Conservation (phyloP, 768 basidiomycete genomes). For the Auricularia sp. region DNA sequence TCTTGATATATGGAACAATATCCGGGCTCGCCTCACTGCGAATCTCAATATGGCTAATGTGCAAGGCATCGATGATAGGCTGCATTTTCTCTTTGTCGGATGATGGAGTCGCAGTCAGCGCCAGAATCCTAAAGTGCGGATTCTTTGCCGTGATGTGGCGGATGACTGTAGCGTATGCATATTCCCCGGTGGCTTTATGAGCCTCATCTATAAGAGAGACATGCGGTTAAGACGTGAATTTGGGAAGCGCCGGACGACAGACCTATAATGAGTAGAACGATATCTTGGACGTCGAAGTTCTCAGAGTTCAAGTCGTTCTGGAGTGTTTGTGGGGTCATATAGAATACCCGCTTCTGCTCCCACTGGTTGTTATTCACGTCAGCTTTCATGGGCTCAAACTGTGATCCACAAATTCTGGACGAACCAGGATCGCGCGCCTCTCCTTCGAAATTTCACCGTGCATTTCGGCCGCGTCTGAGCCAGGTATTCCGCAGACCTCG, state of each 20-base stretch:
- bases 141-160: slow-evolving; percentile 91
- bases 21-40: slow-evolving; percentile 86
- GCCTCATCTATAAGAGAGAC: slow-evolving; percentile 65
- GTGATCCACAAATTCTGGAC: slow-evolving; percentile 18
- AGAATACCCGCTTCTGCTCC: slow-evolving; percentile 77
- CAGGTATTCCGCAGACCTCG: slow-evolving; percentile 85
- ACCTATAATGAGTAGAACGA: slow-evolving; percentile 87
- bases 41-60: slow-evolving; percentile 92
- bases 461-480: slow-evolving; percentile 72
- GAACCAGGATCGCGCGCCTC: slow-evolving; percentile 49
- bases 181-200: slow-evolving; percentile 86
- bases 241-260: slow-evolving; percentile 9
- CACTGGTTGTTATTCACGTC: slow-evolving; percentile 36
- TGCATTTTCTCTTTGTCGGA: slow-evolving; percentile 81
- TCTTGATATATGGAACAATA: slow-evolving; percentile 72
- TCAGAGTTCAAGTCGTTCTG: slow-evolving; percentile 72
- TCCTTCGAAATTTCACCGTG: slow-evolving; percentile 60
- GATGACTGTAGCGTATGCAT: slow-evolving; percentile 83
- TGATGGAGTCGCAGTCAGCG: slow-evolving; percentile 93
- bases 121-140: slow-evolving; percentile 84
- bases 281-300: slow-evolving; percentile 65
- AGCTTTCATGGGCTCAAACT: too few relatives aligned
- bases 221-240: background rate
- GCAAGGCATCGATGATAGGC: slow-evolving; percentile 78
- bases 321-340: slow-evolving; percentile 93